A percentile compares a stretch with the other conserved stretches of the same genome.
Evolutionary conservation across 108 stramenopile genomes (phyloP).

Genomic region (Epithemia pelagica): DNA sequence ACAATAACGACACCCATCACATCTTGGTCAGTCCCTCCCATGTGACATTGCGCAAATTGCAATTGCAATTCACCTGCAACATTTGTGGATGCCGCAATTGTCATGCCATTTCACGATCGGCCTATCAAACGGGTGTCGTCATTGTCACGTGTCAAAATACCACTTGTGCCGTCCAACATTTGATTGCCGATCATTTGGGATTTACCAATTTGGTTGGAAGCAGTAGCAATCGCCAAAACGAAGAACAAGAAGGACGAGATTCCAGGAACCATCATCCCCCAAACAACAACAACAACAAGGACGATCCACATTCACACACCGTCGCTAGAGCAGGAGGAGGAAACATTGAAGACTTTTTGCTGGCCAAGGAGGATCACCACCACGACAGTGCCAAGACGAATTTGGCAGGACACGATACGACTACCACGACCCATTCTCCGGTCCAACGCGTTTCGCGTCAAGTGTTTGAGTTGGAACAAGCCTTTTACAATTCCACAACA

Average conservation of each 20-base stretch:
- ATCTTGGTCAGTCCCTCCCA: not conserved
- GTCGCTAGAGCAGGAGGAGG: not conserved
- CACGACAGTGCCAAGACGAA: not conserved
- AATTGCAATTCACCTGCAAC: slow-evolving; percentile 79
- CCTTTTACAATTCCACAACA: too few relatives aligned
- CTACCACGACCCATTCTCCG: not conserved
- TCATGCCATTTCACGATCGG: slow-evolving; percentile 38
- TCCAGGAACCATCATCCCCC: too few relatives aligned
- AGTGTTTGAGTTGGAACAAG: slow-evolving; percentile 39
- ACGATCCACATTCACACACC: not conserved
- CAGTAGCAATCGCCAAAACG: too few relatives aligned
- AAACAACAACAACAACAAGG: not conserved
- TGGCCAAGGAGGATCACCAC: not conserved
- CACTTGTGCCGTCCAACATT: slow-evolving; percentile 46
- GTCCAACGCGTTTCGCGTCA: slow-evolving; percentile 29
- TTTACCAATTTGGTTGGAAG: slow-evolving; percentile 5
- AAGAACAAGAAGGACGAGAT: slow-evolving; percentile 12
- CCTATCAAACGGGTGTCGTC: slow-evolving; percentile 68
- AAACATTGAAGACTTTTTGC: slow-evolving; percentile 3
- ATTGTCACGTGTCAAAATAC: slow-evolving; percentile 58
- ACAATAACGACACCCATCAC: too few relatives aligned
- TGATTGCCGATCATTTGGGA: slow-evolving; percentile 76
- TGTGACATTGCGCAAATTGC: slow-evolving; percentile 35
- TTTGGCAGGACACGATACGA: too few relatives aligned
- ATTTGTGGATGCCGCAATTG: slow-evolving; percentile 59